Evolutionary conservation across 2,329 filamentous ascomycete species (phyloP), one percentile per base, ranked within the genome.

Genomic region (Metarhizium guizhouense): DNA sequence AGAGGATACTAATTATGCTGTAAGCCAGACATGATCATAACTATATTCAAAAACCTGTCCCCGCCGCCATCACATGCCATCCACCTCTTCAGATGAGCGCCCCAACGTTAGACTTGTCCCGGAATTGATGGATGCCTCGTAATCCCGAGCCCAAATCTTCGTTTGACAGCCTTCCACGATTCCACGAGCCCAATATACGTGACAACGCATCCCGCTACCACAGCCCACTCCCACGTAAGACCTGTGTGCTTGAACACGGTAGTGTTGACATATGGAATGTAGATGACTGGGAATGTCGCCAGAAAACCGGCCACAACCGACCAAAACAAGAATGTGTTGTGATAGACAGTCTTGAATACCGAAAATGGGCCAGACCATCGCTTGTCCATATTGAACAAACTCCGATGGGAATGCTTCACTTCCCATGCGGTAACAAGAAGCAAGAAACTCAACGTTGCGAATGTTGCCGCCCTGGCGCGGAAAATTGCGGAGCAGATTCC

Each of bases 351-450:
- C 61, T 70, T 72, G 64, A 81, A 77, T 11, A 83, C 73, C 0
- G 79, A 76, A 45, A 76, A 67, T 1, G 74, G 72, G 0, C 79
- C 80, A 3, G 62, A 61, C 71, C 75, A 80, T 38, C 73, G 67
- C 58, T 77, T 73, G 57, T 84, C 76, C 81, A 88, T 86, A 63
- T 78, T 76, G 71, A 90, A 90, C 62, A 90, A 77, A 20, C 82
- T 86, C 49, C 84, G 80, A 16, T 81, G 81, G 68, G 87, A 85
- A 62, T 88, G 83, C 66, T 88, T 84, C 64, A 87, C 84, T 69
- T 90, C 85, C 86, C 86, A 89, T 0, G 86, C 84, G 0, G 86
- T 83, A 55, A 88, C 78, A 6, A 90, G 74, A 6, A 87, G 75
- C 51, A 84, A 74, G 73, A 86, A 88, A 47, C 83, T 87, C 47